phyloP scores from a whole-genome alignment of 2,329 filamentous ascomycete genomes.

The Phyllosticta ampelicida region DNA sequence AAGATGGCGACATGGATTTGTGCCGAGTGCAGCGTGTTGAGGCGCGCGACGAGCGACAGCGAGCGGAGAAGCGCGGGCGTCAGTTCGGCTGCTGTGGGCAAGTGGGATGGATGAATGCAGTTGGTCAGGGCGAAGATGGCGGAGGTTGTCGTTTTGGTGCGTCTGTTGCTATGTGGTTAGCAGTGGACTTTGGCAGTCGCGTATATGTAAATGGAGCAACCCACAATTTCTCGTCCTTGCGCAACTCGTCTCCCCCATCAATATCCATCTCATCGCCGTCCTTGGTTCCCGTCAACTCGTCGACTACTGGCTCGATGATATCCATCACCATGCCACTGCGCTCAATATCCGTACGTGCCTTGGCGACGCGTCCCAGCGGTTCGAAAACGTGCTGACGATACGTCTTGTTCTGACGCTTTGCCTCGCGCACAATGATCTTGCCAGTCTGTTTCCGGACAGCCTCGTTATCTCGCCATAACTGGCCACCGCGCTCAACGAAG shows the following conservation, averaged over 20 bases:
- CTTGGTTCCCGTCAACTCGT: constrained; percentile 15
- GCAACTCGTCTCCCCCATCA: constrained; percentile 19
- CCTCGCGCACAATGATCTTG: constrained; percentile 71
- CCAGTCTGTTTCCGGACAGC: constrained; percentile 53
- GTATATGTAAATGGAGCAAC: constrained; percentile 1
- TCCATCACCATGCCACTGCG: constrained; percentile 56
- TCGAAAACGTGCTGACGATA: constrained; percentile 70
- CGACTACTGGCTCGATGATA: constrained; percentile 48
- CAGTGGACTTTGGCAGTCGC: neutral
- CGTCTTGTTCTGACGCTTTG: constrained; percentile 77
- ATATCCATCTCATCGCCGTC: constrained; percentile 22
- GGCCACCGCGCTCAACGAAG: constrained; percentile 57
- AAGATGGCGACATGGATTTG: constrained; percentile 18
- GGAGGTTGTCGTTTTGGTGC: constrained; percentile 18
- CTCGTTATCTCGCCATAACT: constrained; percentile 45
- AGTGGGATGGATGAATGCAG: constrained; percentile 14
- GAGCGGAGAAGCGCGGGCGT: constrained; percentile 11
- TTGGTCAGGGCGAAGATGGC: constrained; percentile 16
- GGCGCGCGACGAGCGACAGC: constrained; percentile 15
- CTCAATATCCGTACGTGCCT: constrained; percentile 56
- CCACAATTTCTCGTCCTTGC: constrained; percentile 18
- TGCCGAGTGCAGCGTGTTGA: constrained; percentile 17
- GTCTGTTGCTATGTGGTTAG: constrained; percentile 12
- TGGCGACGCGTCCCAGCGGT: constrained; percentile 62
- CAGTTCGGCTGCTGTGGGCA: constrained; percentile 10